phyloP scores from a whole-genome alignment of 257 asterid species.

The Sherardia arvensis region DNA sequence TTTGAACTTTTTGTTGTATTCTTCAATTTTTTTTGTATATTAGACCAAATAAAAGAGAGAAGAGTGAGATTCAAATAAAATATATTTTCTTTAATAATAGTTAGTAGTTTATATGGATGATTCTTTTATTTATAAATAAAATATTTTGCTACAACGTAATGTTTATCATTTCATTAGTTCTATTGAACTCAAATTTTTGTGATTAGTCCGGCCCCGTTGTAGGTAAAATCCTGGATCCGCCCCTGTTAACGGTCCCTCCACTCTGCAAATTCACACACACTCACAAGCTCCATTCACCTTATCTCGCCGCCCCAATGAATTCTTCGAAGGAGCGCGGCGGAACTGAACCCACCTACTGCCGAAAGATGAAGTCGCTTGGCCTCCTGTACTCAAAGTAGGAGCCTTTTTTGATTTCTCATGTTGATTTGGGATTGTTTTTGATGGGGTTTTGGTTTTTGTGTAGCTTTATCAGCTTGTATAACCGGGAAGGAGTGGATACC shows the following conservation, averaged over 20 bases:
- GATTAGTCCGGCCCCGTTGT: no score
- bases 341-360: conserved; percentile 62
- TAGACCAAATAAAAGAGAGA: no score
- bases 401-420: not conserved
- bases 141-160: no score
- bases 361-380: conserved; percentile 91
- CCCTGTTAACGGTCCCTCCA: conserved; percentile 1
- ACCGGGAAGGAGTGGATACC: conserved; percentile 69
- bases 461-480: conserved; percentile 76
- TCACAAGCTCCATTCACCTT: not conserved
- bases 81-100: no score
- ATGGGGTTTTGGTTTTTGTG: conserved; percentile 1
- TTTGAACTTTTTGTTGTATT: no score
- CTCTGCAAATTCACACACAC: not conserved
- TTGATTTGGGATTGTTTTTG: not conserved
- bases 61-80: no score
- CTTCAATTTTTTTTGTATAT: no score
- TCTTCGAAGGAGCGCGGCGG: conserved; percentile 42
- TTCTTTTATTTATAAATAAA: no score
- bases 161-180: no score
- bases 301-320: not conserved
- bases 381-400: conserved; percentile 83
- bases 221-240: no score
- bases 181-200: no score
- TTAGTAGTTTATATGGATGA: no score